Evolutionary conservation across 2,329 filamentous ascomycete species (phyloP).

Genomic region (Neofusicoccum laricinum): DNA sequence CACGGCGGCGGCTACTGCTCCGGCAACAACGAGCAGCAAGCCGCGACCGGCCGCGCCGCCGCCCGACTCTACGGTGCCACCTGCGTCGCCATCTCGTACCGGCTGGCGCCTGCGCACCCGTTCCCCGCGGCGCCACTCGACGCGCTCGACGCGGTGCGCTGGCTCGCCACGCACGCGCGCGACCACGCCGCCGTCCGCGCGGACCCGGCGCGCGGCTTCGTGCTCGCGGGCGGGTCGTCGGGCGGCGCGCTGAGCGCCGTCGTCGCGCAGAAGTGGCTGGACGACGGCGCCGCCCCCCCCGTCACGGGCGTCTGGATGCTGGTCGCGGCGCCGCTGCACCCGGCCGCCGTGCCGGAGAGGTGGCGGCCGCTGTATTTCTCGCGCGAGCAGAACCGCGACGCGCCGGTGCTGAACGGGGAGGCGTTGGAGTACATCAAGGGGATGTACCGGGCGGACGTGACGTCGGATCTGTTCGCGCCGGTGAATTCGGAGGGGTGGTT

Average conservation of each 20-base stretch:
- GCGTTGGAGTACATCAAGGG: background rate
- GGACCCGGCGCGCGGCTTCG: background rate
- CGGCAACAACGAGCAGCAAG: conserved; percentile 1
- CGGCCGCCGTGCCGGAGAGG: background rate
- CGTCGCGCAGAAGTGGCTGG: background rate
- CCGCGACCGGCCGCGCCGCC: background rate
- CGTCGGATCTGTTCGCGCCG: background rate
- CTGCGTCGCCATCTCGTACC: conserved; percentile 35
- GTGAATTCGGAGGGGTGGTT: conserved; percentile 1
- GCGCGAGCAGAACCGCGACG: conserved; percentile 9
- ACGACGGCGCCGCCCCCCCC: background rate
- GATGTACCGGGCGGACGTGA: background rate
- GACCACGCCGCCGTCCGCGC: background rate
- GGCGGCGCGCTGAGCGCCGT: background rate
- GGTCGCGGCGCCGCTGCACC: background rate
- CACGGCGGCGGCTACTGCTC: conserved; percentile 12
- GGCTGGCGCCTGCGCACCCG: conserved; percentile 35
- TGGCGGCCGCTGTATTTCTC: background rate
- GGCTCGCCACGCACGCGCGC: conserved; percentile 21
- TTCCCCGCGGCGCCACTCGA: conserved; percentile 37
- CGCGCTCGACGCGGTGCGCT: conserved; percentile 31
- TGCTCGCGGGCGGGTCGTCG: background rate
- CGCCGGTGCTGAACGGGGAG: conserved; percentile 2
- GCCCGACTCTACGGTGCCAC: background rate
- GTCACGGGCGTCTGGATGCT: conserved; percentile 6